A percentile compares a stretch with the other conserved stretches of the same genome.
Evolutionary conservation across 148 eudicot species (phyloP).

Genomic region (Chenopodium quinoa): DNA sequence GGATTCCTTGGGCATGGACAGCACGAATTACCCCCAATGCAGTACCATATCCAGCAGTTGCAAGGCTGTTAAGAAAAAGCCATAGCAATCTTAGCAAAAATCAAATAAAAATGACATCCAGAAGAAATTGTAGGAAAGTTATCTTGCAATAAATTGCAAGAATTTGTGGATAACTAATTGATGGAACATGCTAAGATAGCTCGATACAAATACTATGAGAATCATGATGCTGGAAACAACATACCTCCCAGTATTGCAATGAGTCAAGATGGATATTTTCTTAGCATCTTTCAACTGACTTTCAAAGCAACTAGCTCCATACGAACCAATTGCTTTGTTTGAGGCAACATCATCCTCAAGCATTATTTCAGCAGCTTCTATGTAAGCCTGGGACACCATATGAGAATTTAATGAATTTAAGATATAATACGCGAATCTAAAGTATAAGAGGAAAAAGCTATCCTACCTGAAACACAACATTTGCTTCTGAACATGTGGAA

Average conservation of each 20-base stretch:
- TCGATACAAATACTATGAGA: not conserved
- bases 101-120: not conserved
- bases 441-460: not conserved
- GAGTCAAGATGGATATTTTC: constrained; percentile 79
- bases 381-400: constrained; percentile 52
- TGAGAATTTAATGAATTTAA: not conserved
- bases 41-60: constrained; percentile 99
- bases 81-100: not conserved
- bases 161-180: not conserved
- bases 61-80: constrained; percentile 53
- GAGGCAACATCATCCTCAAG: constrained; percentile 94
- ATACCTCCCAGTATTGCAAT: constrained; percentile 99
- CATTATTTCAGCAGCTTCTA: constrained; percentile 89
- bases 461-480: constrained; percentile 63
- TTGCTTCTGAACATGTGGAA: constrained; percentile 56
- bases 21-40: constrained; percentile 95
- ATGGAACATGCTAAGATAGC: constrained; percentile 12
- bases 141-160: constrained; percentile 4
- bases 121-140: not conserved
- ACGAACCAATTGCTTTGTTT: constrained; percentile 84
- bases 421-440: not conserved
- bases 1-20: constrained; percentile 64
- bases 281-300: constrained; percentile 41
- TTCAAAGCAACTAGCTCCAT: constrained; percentile 69
- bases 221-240: constrained; percentile 1